Base-by-base conservation (phyloP, 306 rosid species). In the Quillaja saponaria region DNA sequence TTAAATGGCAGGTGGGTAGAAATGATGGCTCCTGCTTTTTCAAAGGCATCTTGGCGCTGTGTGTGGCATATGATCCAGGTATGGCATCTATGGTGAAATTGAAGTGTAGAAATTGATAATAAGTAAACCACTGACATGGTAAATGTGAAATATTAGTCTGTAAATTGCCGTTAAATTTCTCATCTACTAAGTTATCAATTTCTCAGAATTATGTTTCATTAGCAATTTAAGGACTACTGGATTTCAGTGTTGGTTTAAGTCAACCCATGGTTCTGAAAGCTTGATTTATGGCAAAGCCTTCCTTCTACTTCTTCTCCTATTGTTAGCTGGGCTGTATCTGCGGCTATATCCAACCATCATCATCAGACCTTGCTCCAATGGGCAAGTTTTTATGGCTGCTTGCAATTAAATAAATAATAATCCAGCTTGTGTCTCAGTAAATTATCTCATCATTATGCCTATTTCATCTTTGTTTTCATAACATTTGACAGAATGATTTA, bases 1-100 rank as follows among this genome's bases (percentile, higher is more conserved):
- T 13, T 10, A 42, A 10, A 53, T 71, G 33, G 21, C 55, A 81
- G 85, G 51, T 76, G 69, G 69, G 82, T 72, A 35, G 85, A 81
- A 67, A 76, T 81, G 81, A 80, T 80, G 85, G 85, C 79, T 64
- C 79, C 85, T 17, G 85, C 76, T 58, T 72, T 72, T 63, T 68
- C 85, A 40, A 65, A 34, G 14, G 67, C 74, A 40, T 80, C 85
- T 31, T 80, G 85, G 82, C 72, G 62, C 20, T 80, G 82, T 58
- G 71, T 66, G 1, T 72, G 85, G 82, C 74, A 80, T 61, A 68
- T 76, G 65, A 80, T 80, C 66, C 79, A 80, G 81, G 85, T 80
- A 34, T 11, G 65, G 38, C 46, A 34, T 16, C 37, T 4, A 0
- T 19, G 19, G 17, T 34, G 45, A 16, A 33, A 11, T 34, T 47